These are phyloP conservation scores for Theileria parva DNA, from an alignment of 169 alveolate species.

Conservation along the genomic window DNA sequence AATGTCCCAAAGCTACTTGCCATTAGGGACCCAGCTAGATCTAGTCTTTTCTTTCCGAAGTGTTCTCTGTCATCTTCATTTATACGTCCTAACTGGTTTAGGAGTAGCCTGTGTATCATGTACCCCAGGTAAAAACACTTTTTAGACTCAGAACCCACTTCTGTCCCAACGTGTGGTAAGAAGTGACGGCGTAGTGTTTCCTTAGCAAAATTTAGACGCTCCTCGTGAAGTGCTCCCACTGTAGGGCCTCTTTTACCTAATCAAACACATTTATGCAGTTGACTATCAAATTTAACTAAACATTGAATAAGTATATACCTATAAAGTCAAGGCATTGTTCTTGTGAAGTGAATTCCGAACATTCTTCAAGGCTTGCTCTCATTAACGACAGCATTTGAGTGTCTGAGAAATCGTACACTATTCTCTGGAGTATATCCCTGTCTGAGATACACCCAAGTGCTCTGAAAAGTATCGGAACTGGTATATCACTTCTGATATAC, in stretches of 20 bases:
- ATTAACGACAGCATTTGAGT: slow-evolving; percentile 93
- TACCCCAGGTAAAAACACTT: slow-evolving; percentile 99
- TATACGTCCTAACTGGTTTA: slow-evolving; percentile 95
- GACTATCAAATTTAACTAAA: slow-evolving; percentile 54
- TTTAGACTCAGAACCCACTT: slow-evolving; percentile 89
- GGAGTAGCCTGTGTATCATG: slow-evolving; percentile 95
- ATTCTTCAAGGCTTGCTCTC: slow-evolving; percentile 94
- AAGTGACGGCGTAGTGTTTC: slow-evolving; percentile 94
- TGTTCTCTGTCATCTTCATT: slow-evolving; percentile 99
- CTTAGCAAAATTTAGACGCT: slow-evolving; percentile 92
- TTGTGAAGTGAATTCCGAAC: slow-evolving; percentile 90
- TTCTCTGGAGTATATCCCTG: slow-evolving; percentile 85
- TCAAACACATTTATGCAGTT: slow-evolving; percentile 75
- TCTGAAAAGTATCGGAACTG: slow-evolving; percentile 94
- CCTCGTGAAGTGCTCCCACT: slow-evolving; percentile 89
- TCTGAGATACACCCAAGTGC: slow-evolving; percentile 95
- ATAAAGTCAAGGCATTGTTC: slow-evolving; percentile 86
- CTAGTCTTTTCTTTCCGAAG: slow-evolving; percentile 99
- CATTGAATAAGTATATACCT: background rate
- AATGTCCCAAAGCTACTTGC: slow-evolving; percentile 95
- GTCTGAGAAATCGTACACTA: slow-evolving; percentile 94
- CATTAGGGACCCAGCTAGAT: slow-evolving; percentile 98
- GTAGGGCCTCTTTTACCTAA: slow-evolving; percentile 95
- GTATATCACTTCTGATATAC: slow-evolving; percentile 93
- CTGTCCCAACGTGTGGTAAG: slow-evolving; percentile 97